Evolutionary conservation across 306 rosid species (phyloP).

Genomic region (Ziziphus jujuba): DNA sequence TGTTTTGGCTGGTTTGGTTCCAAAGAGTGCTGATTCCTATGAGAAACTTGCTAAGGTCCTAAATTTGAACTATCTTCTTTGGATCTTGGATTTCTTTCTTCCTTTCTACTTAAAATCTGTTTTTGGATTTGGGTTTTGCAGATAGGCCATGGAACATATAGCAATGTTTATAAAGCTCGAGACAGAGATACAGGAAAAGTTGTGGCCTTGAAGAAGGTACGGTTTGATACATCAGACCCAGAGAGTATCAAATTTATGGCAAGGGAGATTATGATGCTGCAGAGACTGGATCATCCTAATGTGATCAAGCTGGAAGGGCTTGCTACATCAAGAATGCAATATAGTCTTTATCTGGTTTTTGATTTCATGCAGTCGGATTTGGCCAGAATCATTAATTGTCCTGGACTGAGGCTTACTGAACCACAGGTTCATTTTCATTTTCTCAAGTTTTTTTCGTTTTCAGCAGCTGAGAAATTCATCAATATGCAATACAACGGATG

Average conservation of each 20-base stretch:
- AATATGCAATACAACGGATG: too few relatives aligned
- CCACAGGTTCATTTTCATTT: constrained; percentile 44
- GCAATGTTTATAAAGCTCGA: constrained; percentile 79
- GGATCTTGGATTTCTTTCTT: not conserved
- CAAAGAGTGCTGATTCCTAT: constrained; percentile 66
- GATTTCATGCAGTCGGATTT: constrained; percentile 60
- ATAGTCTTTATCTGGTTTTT: constrained; percentile 70
- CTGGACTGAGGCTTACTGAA: constrained; percentile 51
- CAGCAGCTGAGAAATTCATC: not conserved
- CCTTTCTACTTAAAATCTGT: not conserved
- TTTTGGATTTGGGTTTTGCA: constrained; percentile 22
- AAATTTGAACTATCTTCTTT: not conserved
- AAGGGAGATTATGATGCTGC: constrained; percentile 63
- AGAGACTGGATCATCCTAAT: constrained; percentile 65
- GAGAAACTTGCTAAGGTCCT: constrained; percentile 65
- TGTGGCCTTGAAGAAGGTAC: constrained; percentile 77
- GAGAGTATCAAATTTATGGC: constrained; percentile 80
- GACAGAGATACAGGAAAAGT: constrained; percentile 57
- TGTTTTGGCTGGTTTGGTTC: constrained; percentile 48
- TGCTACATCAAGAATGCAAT: constrained; percentile 77
- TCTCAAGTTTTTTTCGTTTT: not conserved
- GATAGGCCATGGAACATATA: constrained; percentile 77
- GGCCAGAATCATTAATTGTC: constrained; percentile 54
- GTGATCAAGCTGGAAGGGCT: constrained; percentile 68
- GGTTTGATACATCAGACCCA: constrained; percentile 69